Percentiles rank a stretch among this genome's conserved stretches.
Conservation (phyloP, 2,329 filamentous ascomycete genomes). For the Stylonectria norvegica region DNA sequence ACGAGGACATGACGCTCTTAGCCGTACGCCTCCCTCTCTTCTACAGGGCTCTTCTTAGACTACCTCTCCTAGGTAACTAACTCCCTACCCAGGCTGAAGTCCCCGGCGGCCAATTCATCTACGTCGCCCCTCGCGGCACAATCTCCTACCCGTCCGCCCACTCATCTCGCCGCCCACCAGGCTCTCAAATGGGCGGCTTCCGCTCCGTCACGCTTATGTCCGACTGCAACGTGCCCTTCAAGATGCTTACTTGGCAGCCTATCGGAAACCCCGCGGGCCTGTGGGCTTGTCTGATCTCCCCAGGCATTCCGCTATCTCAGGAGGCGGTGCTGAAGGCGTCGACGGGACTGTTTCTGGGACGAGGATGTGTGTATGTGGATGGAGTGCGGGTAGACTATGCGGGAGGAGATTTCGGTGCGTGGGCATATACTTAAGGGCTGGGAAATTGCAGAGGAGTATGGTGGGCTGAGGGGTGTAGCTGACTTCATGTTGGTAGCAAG, state of each 20-base stretch:
- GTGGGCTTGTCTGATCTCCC: constrained; percentile 26
- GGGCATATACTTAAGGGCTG: constrained; percentile 37
- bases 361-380: constrained; percentile 32
- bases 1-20: constrained; percentile 27
- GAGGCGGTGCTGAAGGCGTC: constrained; percentile 27
- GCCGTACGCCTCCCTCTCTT: constrained; percentile 19
- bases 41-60: too few species aligned
- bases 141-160: constrained; percentile 56
- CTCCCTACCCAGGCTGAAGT: constrained; percentile 42
- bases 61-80: fast-evolving
- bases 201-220: constrained; percentile 25
- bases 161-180: constrained; percentile 48
- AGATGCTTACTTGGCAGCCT: constrained; percentile 24
- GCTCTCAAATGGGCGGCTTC: constrained; percentile 51
- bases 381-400: constrained; percentile 31
- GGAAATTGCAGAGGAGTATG: too few species aligned
- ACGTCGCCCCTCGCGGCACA: constrained; percentile 51
- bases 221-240: constrained; percentile 20
- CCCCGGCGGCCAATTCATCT: constrained; percentile 62
- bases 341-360: constrained; percentile 18
- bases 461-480: not conserved
- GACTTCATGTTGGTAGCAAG: not conserved
- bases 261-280: constrained; percentile 19
- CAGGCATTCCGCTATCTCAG: constrained; percentile 9
- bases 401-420: constrained; percentile 31